Percentiles rank a stretch among this genome's conserved stretches.
Evolutionary conservation across 257 asterid genomes (phyloP).

Genomic region (Marsdenia floribunda): DNA sequence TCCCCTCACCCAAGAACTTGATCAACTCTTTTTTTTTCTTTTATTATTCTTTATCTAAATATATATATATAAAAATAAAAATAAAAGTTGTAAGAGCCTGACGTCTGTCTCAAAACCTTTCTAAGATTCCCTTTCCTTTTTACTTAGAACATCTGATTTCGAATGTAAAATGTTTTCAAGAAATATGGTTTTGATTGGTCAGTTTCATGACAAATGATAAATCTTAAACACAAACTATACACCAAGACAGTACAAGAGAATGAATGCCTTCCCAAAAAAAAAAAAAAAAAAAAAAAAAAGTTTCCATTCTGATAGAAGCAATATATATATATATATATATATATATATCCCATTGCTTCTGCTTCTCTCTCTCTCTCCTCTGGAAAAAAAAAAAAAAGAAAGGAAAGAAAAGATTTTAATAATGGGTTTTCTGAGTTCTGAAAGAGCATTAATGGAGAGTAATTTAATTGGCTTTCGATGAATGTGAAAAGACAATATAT

Average conservation of each 20-base stretch:
- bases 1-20: background rate
- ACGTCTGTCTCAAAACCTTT: conserved; percentile 4
- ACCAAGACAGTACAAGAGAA: background rate
- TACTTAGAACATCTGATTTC: background rate
- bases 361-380: too few relatives aligned
- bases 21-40: background rate
- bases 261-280: background rate
- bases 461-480: background rate
- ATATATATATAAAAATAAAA: too few relatives aligned
- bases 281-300: too few relatives aligned
- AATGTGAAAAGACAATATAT: background rate
- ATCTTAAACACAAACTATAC: background rate
- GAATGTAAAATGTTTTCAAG: background rate
- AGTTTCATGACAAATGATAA: background rate
- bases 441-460: background rate
- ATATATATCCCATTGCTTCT: background rate
- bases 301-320: background rate
- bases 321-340: too few relatives aligned
- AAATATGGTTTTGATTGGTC: background rate
- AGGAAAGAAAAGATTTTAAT: too few relatives aligned
- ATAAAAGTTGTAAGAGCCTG: background rate
- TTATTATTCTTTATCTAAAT: too few relatives aligned
- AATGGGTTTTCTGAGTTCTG: background rate
- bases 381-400: background rate
- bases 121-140: background rate